Base-by-base conservation (phyloP, 129 eudicot genomes). In the Flaveria brownii region DNA sequence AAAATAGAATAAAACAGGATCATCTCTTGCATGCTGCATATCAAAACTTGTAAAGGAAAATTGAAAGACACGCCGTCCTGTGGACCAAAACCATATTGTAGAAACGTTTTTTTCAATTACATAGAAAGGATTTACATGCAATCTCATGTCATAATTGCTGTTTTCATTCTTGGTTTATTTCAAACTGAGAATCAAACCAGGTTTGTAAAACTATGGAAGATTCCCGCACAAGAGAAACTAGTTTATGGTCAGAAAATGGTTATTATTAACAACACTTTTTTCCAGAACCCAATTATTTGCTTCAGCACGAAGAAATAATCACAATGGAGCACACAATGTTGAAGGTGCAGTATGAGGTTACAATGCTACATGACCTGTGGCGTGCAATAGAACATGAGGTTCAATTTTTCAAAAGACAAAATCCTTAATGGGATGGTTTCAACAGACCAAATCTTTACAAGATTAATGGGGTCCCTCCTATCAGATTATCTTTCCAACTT, bases 161-260 rank as follows among this genome's bases (percentile, higher is more conserved):
- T 52, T 71, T 30, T 52, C 64, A 52, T 51, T 72, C 65, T 30
- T 30, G 28, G 60, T 52, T 71, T 51, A 52, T 39, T 47, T 15
- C 22, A 51, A 71, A 71, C 25, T 30, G 63, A 30, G 26, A 16
- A 14, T 10, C 8, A 22, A 50, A 23, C 59, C 41, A 70, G 74
- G 45, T 47, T 49, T 22, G 60, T 49, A 28, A 17, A 26, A 16
- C 7, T 49, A 10, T 36, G 46, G 20, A 45, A 43, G 30, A 22
- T 20, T 68, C 28, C 72, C 39, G 14, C 18, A 5, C 36, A 5
- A 42, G 20, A 70, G 12, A 46, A 45, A 69, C 73, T 22, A 45
- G 25, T 7, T 56, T 56, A 5, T 36, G 41, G 7, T 36, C 41
- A 36, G 41, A 36, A 36, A 36, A 36, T 45, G 49, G 9, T 10